Base-by-base conservation (phyloP, 352 stramenopile species). In the Phytophthora melonis region DNA sequence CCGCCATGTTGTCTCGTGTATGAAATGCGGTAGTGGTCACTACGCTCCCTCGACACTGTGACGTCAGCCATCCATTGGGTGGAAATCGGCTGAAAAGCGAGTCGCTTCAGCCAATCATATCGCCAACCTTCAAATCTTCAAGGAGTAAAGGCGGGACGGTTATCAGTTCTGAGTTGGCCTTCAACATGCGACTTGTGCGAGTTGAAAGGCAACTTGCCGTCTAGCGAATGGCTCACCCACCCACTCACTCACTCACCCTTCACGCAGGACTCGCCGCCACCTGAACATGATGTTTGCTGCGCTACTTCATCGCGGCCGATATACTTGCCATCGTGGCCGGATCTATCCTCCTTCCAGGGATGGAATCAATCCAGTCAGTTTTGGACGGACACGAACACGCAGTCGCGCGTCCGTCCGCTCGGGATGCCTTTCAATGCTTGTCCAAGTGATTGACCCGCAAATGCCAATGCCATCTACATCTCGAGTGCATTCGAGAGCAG, bases 1-100 rank as follows among this genome's bases (percentile, higher is more conserved):
- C 80, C 59, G 82, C 77, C 87, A 94, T 92, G 16, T 39, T 18
- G 47, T 61, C 14, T 39, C 10, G 36, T 27, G 41, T 21, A 34
- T 34, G 5, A 39, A 23, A 41, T 23, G n/a, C 5, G n/a, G 47
- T 63, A 41, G 14, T 70, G 13, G 67, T 67, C 67, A 66, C 39
- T 68, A 52, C 1, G 0, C 0, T 60, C 32, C 65, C 70, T 70
- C 60, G 65, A 10, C 18, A 19, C 32, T 67, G 54, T 77, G 66
- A 57, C 66, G 8, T 55, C 5, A 1, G 0, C 3, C 16, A 43
- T 13, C 23, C 23, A 25, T 25, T 25, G 23, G 23, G 1, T 25
- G 23, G 23, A 25, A 25, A 59, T 67, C 56, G 45, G 55, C 41
- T 21, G 34, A 56, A 74, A 65, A 25, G 39, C 30, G 23, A 55